phyloP scores from a whole-genome alignment of 2,329 filamentous ascomycete genomes.

The Sodiomyces alkalinus region DNA sequence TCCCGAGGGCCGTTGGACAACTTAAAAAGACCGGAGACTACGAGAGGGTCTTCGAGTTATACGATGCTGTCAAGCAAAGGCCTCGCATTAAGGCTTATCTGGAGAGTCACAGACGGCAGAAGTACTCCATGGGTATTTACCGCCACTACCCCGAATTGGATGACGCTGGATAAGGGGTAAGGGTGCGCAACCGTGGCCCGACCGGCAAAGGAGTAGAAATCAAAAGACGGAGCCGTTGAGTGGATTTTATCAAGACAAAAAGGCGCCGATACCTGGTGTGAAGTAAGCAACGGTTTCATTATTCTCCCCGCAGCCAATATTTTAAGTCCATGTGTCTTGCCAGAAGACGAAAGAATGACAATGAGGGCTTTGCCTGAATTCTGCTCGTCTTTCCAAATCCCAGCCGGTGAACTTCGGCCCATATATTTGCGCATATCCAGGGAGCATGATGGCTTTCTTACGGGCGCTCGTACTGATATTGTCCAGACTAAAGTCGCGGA shows the following conservation, averaged over 20 bases:
- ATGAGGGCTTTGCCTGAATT: constrained; percentile 31
- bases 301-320: background rate
- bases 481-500: constrained; percentile 18
- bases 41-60: constrained; percentile 45
- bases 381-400: constrained; percentile 21
- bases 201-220: no score
- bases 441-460: constrained; percentile 24
- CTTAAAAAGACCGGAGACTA: constrained; percentile 40
- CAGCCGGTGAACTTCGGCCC: no score
- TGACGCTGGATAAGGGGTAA: no score
- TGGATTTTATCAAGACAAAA: no score
- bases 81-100: constrained; percentile 55
- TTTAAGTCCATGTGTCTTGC: background rate
- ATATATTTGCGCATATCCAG: no score
- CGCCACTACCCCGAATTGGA: constrained; percentile 63
- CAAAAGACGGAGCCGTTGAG: no score
- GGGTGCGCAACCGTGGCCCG: no score
- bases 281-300: no score
- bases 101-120: constrained; percentile 43
- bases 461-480: constrained; percentile 15
- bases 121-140: constrained; percentile 53
- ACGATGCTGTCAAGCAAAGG: constrained; percentile 44
- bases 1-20: constrained; percentile 47
- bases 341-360: constrained; percentile 24
- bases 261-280: no score